phyloP scores from a whole-genome alignment of 169 alveolate species.

The Plasmodium gonderi region DNA sequence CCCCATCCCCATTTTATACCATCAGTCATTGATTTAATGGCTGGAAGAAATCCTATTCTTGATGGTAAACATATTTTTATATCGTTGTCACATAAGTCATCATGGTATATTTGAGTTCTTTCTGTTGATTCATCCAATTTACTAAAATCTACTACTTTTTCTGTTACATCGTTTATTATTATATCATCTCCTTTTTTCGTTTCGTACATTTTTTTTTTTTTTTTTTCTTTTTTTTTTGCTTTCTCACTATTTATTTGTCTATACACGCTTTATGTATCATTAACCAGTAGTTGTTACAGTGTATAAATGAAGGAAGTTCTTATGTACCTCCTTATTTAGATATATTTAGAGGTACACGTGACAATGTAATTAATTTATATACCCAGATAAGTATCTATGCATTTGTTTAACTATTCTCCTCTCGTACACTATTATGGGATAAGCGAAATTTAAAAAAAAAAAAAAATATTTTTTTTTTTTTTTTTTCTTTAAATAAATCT shows the following conservation, averaged over 20 bases:
- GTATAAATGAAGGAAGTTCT: no score
- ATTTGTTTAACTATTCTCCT: no score
- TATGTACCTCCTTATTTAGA: no score
- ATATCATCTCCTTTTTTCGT: neutral
- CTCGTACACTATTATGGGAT: no score
- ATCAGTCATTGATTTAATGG: constrained; percentile 39
- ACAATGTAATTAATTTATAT: no score
- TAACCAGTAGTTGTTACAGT: no score
- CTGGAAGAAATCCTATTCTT: constrained; percentile 58
- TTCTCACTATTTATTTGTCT: neutral
- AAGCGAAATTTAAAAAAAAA: no score
- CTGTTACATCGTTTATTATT: neutral
- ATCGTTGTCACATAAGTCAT: constrained; percentile 53
- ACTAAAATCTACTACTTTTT: constrained; percentile 13
- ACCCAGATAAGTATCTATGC: no score
- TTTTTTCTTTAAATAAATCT: neutral
- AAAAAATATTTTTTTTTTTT: no score
- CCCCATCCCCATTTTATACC: constrained; percentile 77
- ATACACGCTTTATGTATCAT: neutral
- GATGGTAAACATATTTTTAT: constrained; percentile 68
- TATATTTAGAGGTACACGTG: no score
- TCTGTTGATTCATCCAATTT: constrained; percentile 33
- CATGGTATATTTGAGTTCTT: constrained; percentile 64
- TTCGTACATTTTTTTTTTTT: constrained; percentile 27
- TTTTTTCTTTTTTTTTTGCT: constrained; percentile 1